phyloP scores from a whole-genome alignment of 2,329 filamentous ascomycete species.

The Fusarium poae region DNA sequence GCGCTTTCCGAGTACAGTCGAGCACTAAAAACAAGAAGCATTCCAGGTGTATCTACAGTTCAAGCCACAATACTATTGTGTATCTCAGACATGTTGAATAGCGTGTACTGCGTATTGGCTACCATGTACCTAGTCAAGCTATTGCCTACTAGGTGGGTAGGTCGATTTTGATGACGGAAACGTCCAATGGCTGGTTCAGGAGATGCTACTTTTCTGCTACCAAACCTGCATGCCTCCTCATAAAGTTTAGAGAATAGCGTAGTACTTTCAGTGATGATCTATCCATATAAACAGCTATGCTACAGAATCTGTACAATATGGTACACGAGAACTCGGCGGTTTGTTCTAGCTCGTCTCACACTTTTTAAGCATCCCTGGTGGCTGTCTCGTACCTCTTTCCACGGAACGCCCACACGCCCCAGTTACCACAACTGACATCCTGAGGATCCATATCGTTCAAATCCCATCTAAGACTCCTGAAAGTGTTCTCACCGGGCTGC shows the following conservation, averaged over 20 bases:
- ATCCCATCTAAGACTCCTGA: conserved; percentile 96
- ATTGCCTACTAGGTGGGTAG: neutral
- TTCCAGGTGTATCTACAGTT: conserved; percentile 22
- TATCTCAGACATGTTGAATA: neutral
- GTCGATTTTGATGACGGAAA: conserved; percentile 8
- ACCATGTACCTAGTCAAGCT: neutral
- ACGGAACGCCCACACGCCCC: conserved; percentile 96
- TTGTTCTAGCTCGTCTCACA: conserved; percentile 3
- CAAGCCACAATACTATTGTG: conserved; percentile 8
- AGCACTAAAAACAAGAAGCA: conserved; percentile 10
- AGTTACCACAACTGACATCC: conserved; percentile 95
- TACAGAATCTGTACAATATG: conserved; percentile 44
- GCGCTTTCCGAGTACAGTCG: conserved; percentile 11
- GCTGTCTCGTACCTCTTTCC: conserved; percentile 90
- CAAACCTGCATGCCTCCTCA: neutral
- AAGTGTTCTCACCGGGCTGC: conserved; percentile 92
- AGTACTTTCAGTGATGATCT: conserved; percentile 26
- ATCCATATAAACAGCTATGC: conserved; percentile 32
- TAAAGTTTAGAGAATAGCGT: neutral
- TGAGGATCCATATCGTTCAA: conserved; percentile 95
- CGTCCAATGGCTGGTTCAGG: conserved; percentile 5
- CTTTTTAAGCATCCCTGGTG: conserved; percentile 59
- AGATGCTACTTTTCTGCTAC: conserved; percentile 32
- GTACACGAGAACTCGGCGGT: conserved; percentile 24
- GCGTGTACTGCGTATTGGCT: neutral